Percentiles rank a stretch among this genome's conserved stretches.
Evolutionary conservation across 768 basidiomycete species (phyloP).

Genomic region (Termitomyces sp.): DNA sequence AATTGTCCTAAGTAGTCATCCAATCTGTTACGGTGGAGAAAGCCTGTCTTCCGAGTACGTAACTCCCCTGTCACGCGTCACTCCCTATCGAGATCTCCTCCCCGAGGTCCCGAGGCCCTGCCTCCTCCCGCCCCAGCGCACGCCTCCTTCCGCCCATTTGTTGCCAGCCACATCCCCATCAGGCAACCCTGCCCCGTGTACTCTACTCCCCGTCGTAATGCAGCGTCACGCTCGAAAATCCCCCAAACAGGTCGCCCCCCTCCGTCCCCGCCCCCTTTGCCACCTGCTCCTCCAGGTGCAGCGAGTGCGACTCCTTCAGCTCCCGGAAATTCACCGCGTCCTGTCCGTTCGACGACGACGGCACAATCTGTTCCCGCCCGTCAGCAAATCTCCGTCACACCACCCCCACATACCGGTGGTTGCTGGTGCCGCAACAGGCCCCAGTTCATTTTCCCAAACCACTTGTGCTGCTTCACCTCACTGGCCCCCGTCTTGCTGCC

Average conservation of each 20-base stretch:
- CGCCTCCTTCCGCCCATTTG: conserved; percentile 18
- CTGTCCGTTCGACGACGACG: conserved; percentile 65
- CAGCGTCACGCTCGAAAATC: conserved; percentile 86
- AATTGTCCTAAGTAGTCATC: conserved; percentile 22
- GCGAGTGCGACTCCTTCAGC: conserved; percentile 83
- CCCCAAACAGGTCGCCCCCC: conserved; percentile 72
- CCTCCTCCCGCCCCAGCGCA: not conserved
- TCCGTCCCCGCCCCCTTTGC: conserved; percentile 25
- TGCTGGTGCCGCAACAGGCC: conserved; percentile 87
- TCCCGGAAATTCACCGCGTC: conserved; percentile 90
- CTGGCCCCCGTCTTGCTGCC: conserved; percentile 94
- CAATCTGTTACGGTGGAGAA: conserved; percentile 34
- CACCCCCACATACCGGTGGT: conserved; percentile 64
- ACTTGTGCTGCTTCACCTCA: conserved; percentile 98
- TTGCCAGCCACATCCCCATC: conserved; percentile 19
- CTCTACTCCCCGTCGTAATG: conserved; percentile 63
- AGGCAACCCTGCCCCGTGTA: conserved; percentile 11
- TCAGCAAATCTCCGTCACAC: conserved; percentile 13
- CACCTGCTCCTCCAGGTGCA: conserved; percentile 77
- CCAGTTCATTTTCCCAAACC: conserved; percentile 97
- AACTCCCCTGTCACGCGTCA: conserved; percentile 22
- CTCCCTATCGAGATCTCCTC: conserved; percentile 16
- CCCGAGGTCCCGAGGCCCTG: conserved; percentile 35
- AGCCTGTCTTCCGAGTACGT: conserved; percentile 41
- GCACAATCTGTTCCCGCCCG: conserved; percentile 62